phyloP scores from a whole-genome alignment of 164 flowering plant genomes.

The Buxus sempervirens region DNA sequence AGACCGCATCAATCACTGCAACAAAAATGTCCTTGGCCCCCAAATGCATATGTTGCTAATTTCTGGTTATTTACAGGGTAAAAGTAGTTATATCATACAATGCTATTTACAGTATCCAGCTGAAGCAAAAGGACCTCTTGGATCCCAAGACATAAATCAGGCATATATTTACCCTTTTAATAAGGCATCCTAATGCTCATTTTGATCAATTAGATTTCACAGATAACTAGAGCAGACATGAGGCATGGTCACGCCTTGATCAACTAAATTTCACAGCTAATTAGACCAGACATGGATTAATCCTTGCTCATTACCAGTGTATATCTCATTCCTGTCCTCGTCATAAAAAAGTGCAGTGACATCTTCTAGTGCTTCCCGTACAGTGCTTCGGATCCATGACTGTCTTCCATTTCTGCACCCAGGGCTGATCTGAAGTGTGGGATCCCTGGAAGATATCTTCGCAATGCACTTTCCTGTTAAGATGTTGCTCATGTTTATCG shows the following conservation, averaged over 20 bases:
- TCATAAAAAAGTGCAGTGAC: constrained; percentile 30
- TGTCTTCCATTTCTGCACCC: constrained; percentile 5
- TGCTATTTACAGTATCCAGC: too few species aligned
- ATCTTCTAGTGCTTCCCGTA: constrained; percentile 30
- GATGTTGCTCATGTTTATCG: constrained; percentile 37
- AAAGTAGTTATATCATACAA: too few species aligned
- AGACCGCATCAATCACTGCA: not conserved
- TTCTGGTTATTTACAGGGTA: not conserved
- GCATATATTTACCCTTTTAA: not conserved
- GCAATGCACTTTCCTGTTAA: constrained; percentile 36
- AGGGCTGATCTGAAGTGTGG: constrained; percentile 16
- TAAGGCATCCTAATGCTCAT: not conserved
- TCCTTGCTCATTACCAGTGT: constrained; percentile 31
- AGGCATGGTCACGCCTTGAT: too few species aligned
- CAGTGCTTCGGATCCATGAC: constrained; percentile 21
- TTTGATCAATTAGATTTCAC: not conserved
- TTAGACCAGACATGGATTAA: constrained; percentile 32
- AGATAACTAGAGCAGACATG: not conserved
- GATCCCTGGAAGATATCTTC: constrained; percentile 21
- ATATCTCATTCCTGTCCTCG: constrained; percentile 33
- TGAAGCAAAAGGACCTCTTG: not conserved
- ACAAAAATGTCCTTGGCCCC: not conserved
- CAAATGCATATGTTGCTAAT: not conserved
- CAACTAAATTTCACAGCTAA: constrained; percentile 7
- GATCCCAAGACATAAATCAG: not conserved